These are phyloP conservation scores for Trifolium dubium DNA, from an alignment of 306 rosid genomes.

Conservation along the genomic window DNA sequence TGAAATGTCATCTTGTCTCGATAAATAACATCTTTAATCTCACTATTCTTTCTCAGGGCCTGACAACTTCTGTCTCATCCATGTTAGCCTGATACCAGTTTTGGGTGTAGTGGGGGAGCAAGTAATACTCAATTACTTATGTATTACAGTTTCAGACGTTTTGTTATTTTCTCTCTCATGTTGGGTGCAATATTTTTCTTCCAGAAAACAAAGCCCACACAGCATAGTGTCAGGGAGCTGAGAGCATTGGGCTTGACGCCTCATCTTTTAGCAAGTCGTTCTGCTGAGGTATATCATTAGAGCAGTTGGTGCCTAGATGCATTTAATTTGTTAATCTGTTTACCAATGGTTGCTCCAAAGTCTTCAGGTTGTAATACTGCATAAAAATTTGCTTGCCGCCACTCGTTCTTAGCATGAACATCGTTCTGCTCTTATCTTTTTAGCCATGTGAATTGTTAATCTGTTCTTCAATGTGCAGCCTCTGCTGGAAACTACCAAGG, in stretches of 20 bases:
- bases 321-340: slow-evolving; percentile 28
- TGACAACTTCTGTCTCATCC: slow-evolving; percentile 93
- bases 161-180: slow-evolving; percentile 27
- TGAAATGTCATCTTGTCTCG: slow-evolving; percentile 37
- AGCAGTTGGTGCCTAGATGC: slow-evolving; percentile 29
- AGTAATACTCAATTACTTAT: slow-evolving; percentile 57
- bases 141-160: slow-evolving; percentile 33
- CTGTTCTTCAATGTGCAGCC: slow-evolving; percentile 65
- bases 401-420: slow-evolving; percentile 23
- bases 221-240: slow-evolving; percentile 92
- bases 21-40: slow-evolving; percentile 34
- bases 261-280: slow-evolving; percentile 93
- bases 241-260: slow-evolving; percentile 97
- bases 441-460: not conserved
- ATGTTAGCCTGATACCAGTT: slow-evolving; percentile 97
- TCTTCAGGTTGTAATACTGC: slow-evolving; percentile 21
- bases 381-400: slow-evolving; percentile 14
- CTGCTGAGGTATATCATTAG: slow-evolving; percentile 75
- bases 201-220: slow-evolving; percentile 98
- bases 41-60: slow-evolving; percentile 65
- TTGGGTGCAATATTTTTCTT: slow-evolving; percentile 43
- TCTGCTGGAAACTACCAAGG: slow-evolving; percentile 78
- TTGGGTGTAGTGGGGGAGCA: slow-evolving; percentile 98
- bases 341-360: slow-evolving; percentile 10
- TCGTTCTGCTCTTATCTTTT: not conserved